Base-by-base conservation (phyloP, 768 basidiomycete genomes). In the Podaxis sp. region DNA sequence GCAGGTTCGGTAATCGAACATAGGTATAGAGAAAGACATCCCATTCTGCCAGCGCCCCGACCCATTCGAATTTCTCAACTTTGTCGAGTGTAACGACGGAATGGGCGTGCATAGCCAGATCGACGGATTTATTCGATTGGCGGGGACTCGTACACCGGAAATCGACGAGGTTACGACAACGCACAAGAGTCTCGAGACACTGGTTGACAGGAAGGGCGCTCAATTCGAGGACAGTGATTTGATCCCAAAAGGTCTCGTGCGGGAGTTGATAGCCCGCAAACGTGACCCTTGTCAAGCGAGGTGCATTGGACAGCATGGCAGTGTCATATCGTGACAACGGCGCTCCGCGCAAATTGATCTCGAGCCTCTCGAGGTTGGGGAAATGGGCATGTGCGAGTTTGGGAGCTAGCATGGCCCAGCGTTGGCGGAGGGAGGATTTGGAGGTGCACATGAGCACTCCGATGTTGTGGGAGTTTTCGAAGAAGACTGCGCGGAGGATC, bases 61-160 rank as follows among this genome's bases (percentile, higher is more conserved):
- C 30, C 59, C 59, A 61, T 17, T 66, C 62, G 36, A 63, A 66
- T 15, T 66, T 61, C 12, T 53, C 33, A 22, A 63, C 39, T 2
- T 51, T 49, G 5, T 46, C 11, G 33, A 56, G 30, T 1, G 28
- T 44, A 13, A 52, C 52, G 13, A 44, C 11, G 17, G 58, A 36
- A 15, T 38, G 44, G 48, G 17, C 8, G 52, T 38, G 33, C 40
- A 52, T 30, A 28, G 28, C 24, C 24, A 22, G 6, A 22, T 52
- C 44, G 5, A 63, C 15, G 28, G 58, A 22, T 15, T 33, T 52
- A 9, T 30, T 33, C 3, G 52, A 44, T 22, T 22, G 42, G 9
- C 51, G 57, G n/a, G 61, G 39, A 39, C 30, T 51, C 39, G 51
- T 36, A 40, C 57, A 56, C 15, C 33, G 49, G 52, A 40, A 56